Base-by-base conservation (phyloP, 768 basidiomycete genomes). In the Pholiota conissans region DNA sequence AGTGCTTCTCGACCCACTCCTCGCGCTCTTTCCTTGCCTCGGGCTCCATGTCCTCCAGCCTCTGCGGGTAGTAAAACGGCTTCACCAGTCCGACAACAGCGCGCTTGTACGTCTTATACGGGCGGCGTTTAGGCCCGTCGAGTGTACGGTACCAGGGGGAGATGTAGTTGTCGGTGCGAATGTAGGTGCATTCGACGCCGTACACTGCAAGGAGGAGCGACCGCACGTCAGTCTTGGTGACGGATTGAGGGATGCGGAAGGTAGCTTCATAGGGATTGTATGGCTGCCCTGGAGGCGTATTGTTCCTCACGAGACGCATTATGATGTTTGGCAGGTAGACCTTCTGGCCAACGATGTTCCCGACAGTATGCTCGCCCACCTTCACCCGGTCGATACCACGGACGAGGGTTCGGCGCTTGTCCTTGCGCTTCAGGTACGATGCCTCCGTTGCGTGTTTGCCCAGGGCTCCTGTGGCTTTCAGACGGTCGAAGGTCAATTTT, bases 201-300 rank as follows among this genome's bases (percentile, higher is more conserved):
- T 98, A 98, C n/a, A 89, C 83, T 30, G 93, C 82, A 51, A 75
- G 74, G 47, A 98, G 83, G 69, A 96, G 94, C 0, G 90, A 89
- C 37, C 93, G 87, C 34, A 98, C 76, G 74, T 98, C 95, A 56
- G 89, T 91, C 74, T 98, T 98, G 40, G 94, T 97, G 73, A 95
- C 79, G 40, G 85, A 89, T 60, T 85, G 84, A n/a, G 93, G 90
- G 37, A 96, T 80, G 55, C 93, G 91, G 77, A 98, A 96, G 2
- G 95, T 98, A 8, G 94, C 95, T 71, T 94, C 89, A 76, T 89
- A 94, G 1, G 95, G 94, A 60, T 98, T 95, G 79, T 98, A 98
- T 1, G 93, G 79, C 63, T 90, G 76, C 0, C 89, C 91, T 2
- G 74, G 72, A 0, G 81, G 85, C 0, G 93, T 94, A 63, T 87